These are phyloP conservation scores for Penicillium turbatum DNA, from an alignment of 495 filamentous ascomycete species.

Conservation along the genomic window DNA sequence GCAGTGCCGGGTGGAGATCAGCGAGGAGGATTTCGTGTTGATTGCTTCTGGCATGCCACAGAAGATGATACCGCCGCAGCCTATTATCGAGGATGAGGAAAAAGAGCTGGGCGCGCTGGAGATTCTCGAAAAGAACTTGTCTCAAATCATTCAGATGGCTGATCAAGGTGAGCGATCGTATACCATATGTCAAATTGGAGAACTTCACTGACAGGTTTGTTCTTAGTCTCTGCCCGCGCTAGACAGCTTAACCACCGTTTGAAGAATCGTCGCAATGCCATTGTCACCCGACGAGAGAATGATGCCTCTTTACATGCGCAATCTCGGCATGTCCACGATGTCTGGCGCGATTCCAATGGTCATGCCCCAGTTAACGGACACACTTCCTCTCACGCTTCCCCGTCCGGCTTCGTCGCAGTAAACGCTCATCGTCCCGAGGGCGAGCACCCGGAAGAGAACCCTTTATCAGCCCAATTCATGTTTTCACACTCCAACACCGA, in stretches of 20 bases:
- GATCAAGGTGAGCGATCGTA: constrained; percentile 60
- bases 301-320: constrained; percentile 38
- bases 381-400: constrained; percentile 29
- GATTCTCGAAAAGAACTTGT: constrained; percentile 72
- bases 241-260: constrained; percentile 79
- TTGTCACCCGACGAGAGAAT: constrained; percentile 56
- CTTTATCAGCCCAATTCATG: constrained; percentile 38
- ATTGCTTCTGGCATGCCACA: constrained; percentile 78
- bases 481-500: constrained; percentile 43
- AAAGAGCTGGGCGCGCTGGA: constrained; percentile 80
- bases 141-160: constrained; percentile 69
- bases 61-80: constrained; percentile 77
- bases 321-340: constrained; percentile 30
- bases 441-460: constrained; percentile 33
- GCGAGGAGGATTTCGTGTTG: constrained; percentile 79
- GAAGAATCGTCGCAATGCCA: constrained; percentile 67
- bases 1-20: constrained; percentile 77
- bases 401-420: constrained; percentile 55
- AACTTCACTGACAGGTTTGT: constrained; percentile 1
- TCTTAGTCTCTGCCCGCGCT: constrained; percentile 66
- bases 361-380: constrained; percentile 28
- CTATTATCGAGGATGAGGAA: constrained; percentile 79
- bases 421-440: constrained; percentile 41
- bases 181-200: neutral
- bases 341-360: constrained; percentile 37